Evolutionary conservation across 2,329 filamentous ascomycete species (phyloP).

Genomic region (Colletotrichum shisoi): DNA sequence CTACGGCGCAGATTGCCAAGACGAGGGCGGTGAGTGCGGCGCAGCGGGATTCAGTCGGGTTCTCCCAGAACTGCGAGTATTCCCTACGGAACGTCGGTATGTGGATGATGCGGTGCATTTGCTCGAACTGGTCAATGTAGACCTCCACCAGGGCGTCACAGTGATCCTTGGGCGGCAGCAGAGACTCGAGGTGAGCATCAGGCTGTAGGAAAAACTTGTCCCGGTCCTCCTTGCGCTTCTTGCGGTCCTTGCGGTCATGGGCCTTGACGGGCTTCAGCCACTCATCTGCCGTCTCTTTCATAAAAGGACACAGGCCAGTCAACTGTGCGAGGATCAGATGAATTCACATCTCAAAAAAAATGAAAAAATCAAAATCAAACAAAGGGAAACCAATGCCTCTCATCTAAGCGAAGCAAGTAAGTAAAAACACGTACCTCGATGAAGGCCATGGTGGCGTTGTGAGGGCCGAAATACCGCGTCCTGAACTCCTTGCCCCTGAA

Average conservation of each 20-base stretch:
- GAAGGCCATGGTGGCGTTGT: slow-evolving; percentile 68
- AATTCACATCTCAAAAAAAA: background rate
- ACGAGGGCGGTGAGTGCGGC: slow-evolving; percentile 66
- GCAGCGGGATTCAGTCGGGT: slow-evolving; percentile 53
- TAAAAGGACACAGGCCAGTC: slow-evolving; percentile 66
- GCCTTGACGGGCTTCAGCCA: slow-evolving; percentile 67
- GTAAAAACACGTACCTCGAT: slow-evolving; percentile 53
- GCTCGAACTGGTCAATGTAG: slow-evolving; percentile 64
- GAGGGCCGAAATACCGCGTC: slow-evolving; percentile 67
- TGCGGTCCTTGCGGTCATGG: slow-evolving; percentile 64
- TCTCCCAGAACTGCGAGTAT: slow-evolving; percentile 64
- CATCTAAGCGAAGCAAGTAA: background rate
- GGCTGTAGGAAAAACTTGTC: slow-evolving; percentile 59
- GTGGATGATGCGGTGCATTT: slow-evolving; percentile 65
- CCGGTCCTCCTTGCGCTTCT: slow-evolving; percentile 61
- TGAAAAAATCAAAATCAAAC: background rate
- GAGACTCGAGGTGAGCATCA: slow-evolving; percentile 59
- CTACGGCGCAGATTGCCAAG: slow-evolving; percentile 67
- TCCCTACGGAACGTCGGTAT: slow-evolving; percentile 66
- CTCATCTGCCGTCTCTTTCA: slow-evolving; percentile 69
- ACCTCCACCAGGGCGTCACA: slow-evolving; percentile 59
- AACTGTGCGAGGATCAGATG: slow-evolving; percentile 46
- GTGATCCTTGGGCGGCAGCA: slow-evolving; percentile 59
- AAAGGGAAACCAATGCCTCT: background rate
- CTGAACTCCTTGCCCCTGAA: slow-evolving; percentile 67